These are phyloP conservation scores for Ceratobasidium theobromae DNA, from an alignment of 1,284 basidiomycete genomes.

Conservation along the genomic window DNA sequence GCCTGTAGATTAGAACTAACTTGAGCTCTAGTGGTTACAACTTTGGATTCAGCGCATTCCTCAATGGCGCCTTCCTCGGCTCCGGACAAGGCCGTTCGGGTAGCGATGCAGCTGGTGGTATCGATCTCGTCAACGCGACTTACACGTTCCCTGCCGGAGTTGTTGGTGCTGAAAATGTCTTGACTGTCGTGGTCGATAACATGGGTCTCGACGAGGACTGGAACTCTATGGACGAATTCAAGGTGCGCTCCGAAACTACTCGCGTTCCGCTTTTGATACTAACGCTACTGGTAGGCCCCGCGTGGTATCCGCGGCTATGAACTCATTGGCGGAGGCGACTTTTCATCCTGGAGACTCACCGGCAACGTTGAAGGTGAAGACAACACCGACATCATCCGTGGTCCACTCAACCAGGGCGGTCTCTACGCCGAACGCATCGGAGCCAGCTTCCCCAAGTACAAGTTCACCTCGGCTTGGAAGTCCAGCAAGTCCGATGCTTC, in stretches of 20 bases:
- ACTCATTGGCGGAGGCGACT: conserved; percentile 29
- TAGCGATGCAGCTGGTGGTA: conserved; percentile 37
- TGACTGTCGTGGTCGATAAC: conserved; percentile 42
- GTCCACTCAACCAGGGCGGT: conserved; percentile 19
- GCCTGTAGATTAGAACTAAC: background rate
- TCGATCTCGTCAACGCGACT: conserved; percentile 39
- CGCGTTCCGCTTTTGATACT: background rate
- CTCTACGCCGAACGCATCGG: conserved; percentile 26
- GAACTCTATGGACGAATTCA: conserved; percentile 39
- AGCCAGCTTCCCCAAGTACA: conserved; percentile 15
- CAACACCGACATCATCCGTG: conserved; percentile 18
- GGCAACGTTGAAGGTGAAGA: conserved; percentile 24
- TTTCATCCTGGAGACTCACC: conserved; percentile 24
- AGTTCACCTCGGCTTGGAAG: conserved; percentile 14
- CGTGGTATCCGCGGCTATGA: conserved; percentile 41
- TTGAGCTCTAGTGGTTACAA: conserved; percentile 49
- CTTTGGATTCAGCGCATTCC: conserved; percentile 50
- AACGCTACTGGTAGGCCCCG: conserved; percentile 38
- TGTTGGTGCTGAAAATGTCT: conserved; percentile 44
- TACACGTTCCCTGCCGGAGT: conserved; percentile 43
- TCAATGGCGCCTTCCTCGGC: conserved; percentile 51
- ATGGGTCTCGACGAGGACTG: conserved; percentile 42
- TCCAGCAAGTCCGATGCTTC: conserved; percentile 13
- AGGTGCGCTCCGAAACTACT: conserved; percentile 39
- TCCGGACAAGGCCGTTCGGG: conserved; percentile 45